These are phyloP conservation scores for Magnusiomyces ingens DNA, from an alignment of 1,139 yeast genomes.

Conservation along the genomic window DNA sequence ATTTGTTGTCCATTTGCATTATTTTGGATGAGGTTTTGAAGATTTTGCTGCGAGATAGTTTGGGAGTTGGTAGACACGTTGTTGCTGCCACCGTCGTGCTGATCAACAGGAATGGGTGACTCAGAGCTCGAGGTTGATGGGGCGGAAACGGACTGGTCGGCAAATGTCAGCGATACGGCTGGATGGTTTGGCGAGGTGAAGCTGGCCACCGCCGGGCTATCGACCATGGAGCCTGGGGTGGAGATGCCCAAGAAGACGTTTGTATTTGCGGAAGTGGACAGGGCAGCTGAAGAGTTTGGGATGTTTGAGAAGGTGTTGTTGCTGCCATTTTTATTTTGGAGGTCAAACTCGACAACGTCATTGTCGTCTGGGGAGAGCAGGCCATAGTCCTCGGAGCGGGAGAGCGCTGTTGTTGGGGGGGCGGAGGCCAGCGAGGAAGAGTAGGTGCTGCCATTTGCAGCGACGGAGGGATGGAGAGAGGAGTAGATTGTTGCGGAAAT, in stretches of 20 bases:
- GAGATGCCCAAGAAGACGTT: conserved; percentile 8
- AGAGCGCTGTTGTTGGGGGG: too few species aligned
- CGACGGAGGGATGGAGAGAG: not conserved
- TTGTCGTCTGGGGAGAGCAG: conserved; percentile 12
- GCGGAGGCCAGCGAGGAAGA: too few species aligned
- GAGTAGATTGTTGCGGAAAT: conserved; percentile 8
- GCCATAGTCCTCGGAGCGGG: conserved; percentile 10
- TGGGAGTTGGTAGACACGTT: too few species aligned
- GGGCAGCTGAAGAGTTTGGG: not conserved
- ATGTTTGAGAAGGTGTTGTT: not conserved
- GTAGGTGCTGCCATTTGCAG: too few species aligned
- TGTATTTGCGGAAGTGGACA: not conserved
- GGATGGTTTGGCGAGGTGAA: not conserved
- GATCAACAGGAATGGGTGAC: too few species aligned
- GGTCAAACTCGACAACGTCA: conserved; percentile 11
- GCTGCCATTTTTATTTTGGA: conserved; percentile 1
- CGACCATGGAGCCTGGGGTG: conserved; percentile 11
- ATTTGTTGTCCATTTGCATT: too few species aligned
- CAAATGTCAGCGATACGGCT: too few species aligned
- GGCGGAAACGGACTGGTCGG: too few species aligned
- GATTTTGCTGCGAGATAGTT: too few species aligned
- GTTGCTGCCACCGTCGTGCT: too few species aligned
- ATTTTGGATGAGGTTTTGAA: too few species aligned
- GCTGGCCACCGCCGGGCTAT: conserved; percentile 7
- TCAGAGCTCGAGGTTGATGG: too few species aligned